Base-by-base conservation (phyloP, 371 early-diverging fungal species). In the Mortierella sp. region DNA sequence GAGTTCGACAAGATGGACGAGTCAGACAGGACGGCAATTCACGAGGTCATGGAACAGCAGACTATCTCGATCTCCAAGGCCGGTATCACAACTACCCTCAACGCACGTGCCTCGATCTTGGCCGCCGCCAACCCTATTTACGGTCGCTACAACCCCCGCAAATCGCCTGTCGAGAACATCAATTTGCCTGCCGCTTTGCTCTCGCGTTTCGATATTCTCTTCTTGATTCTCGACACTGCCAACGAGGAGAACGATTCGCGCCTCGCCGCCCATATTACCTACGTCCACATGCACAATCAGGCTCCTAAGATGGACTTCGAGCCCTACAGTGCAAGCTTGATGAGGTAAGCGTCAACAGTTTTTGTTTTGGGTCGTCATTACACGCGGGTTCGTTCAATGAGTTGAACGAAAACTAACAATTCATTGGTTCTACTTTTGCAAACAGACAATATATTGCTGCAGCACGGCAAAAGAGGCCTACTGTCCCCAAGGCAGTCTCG, bases 41-140 rank as follows among this genome's bases (percentile, higher is more conserved):
- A 98, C 87, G 98, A 98, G 89, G 98, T 97, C 2, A 98, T 98
- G 98, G 98, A 98, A 93, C 98, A 98, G 87, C 98, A 98, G 88
- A 96, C 96, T 0, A 96, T 98, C 78, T 94, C 94, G 87, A 96
- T 98, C 56, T 92, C 94, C 74, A 98, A 98, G 89, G 98, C 98
- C 29, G 99, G 98, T 73, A 98, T 98, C 87, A 96, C 95, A 77
- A 97, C 98, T 4, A 97, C 97, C 7, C 89, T 98, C 38, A 98
- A 98, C 86, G 97, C 98, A 2, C 93, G 98, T 82, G 94, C 97
- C 29, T 95, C 96, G 18, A 95, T 98, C 70, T 88, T 98, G 74
- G 98, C 97, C 6, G 98, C 98, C 49, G 97, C 97, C 74, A 97
- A 97, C 88, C 97, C 97, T 73, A 91, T 95, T 2, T 95, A 93